These are phyloP conservation scores for Penicillium sp. DNA, from an alignment of 2,329 filamentous ascomycete species.

Conservation along the genomic window DNA sequence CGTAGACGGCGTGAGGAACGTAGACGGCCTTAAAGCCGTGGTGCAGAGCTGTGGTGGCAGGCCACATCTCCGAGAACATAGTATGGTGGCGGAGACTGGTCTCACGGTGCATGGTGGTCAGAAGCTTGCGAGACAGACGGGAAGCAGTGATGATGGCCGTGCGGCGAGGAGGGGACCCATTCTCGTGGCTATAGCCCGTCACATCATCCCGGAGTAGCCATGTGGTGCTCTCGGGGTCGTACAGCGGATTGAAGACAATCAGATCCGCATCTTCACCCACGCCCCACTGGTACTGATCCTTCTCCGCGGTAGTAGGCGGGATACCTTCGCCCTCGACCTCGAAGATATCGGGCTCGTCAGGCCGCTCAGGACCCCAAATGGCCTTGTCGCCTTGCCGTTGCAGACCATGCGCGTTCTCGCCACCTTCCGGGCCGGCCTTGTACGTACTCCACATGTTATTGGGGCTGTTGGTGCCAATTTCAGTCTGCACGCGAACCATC, in stretches of 20 bases:
- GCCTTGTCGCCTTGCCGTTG: conserved; percentile 59
- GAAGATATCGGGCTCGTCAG: conserved; percentile 70
- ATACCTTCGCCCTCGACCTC: conserved; percentile 71
- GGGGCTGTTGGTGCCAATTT: conserved; percentile 66
- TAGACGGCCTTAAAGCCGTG: conserved; percentile 93
- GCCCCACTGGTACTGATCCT: conserved; percentile 83
- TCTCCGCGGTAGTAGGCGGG: conserved; percentile 73
- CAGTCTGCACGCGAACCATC: conserved; percentile 74
- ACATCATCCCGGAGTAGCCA: conserved; percentile 84
- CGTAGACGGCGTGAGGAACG: conserved; percentile 84
- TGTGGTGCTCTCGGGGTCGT: conserved; percentile 82
- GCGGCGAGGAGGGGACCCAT: conserved; percentile 68
- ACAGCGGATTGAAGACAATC: conserved; percentile 89
- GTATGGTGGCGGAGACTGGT: conserved; percentile 82
- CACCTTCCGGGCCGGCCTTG: conserved; percentile 34
- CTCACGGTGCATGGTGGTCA: conserved; percentile 88
- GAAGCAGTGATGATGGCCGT: conserved; percentile 87
- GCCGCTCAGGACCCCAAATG: conserved; percentile 83
- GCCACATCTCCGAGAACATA: conserved; percentile 98
- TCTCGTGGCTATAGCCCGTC: conserved; percentile 75
- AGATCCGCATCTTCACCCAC: conserved; percentile 88
- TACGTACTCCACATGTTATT: conserved; percentile 68
- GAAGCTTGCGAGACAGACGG: conserved; percentile 76
- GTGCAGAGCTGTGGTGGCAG: conserved; percentile 81
- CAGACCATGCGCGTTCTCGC: conserved; percentile 26